Evolutionary conservation across 768 basidiomycete genomes (phyloP), one percentile per base, ranked within the genome.

Genomic region (Amanita molliuscula): DNA sequence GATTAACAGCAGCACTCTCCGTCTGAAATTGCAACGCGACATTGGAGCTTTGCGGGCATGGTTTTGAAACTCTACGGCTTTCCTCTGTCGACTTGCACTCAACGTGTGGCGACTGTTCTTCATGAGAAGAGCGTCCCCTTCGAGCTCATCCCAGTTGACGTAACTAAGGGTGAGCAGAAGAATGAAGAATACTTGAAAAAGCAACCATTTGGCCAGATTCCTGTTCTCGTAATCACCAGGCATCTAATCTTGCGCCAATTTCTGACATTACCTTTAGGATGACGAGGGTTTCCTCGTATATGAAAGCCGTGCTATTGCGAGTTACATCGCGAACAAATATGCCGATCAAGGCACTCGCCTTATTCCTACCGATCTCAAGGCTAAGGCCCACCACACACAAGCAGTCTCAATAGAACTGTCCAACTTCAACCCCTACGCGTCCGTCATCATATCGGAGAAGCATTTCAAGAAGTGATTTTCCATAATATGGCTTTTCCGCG

Each of bases 201-300:
- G 36, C 79, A 82, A 58, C 80, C 82, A 0, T 79, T 79, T 53
- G 75, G 76, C 11, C 71, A 76, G 55, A 62, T 62, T 20, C 63
- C 65, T 3, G 37, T 25, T 34, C 25, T 47, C 21, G 18, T 31
- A 31, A 31, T 4, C 4, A 31, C 4, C 11, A 31, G 3, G 28
- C 28, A 28, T 28, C 2, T 8, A 9, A 9, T 28, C 28, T 28
- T 28, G 28, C 2, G 28, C 3, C 28, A 31, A 11, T 31, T 31
- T 31, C 29, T 31, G 10, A 31, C 29, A 13, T 11, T 31, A 10
- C 11, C 11, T 11, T 9, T 45, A 76, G 73, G 68, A 79, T 44
- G 81, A 84, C 23, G 79, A 78, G 38, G 82, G 80, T 5, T 77
- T 84, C 59, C 63, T 74, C 47, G 56, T 87, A 10, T 84, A 74